Conservation (phyloP, 129 eudicot species). For the Flaveria sonorensis region DNA sequence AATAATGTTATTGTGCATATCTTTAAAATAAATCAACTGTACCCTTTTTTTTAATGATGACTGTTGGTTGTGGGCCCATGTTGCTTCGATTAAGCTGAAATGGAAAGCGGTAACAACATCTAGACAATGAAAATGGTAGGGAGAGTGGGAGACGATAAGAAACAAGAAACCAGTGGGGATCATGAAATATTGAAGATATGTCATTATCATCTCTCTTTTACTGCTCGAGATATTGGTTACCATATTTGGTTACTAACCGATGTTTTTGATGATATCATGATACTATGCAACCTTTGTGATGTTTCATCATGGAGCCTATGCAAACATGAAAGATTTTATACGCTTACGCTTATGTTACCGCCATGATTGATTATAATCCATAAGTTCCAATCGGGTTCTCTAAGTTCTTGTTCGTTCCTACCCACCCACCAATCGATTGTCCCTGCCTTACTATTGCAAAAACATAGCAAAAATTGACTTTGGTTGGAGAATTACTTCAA, state of each 20-base stretch:
- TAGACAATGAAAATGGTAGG: conserved; percentile 5
- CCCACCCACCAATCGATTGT: too few species aligned
- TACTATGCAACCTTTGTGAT: not conserved
- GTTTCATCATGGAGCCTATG: conserved; percentile 12
- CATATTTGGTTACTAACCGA: not conserved
- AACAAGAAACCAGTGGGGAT: conserved; percentile 7
- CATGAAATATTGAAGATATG: conserved; percentile 3
- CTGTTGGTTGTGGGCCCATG: conserved; percentile 6
- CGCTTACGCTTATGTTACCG: not conserved
- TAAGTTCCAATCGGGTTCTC: too few species aligned
- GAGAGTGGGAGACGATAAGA: conserved; percentile 1
- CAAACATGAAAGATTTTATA: not conserved
- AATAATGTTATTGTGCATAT: not conserved
- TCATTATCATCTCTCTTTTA: conserved; percentile 11
- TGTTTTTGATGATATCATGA: conserved; percentile 18
- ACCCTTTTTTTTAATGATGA: not conserved
- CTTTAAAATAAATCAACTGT: not conserved
- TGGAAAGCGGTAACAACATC: not conserved
- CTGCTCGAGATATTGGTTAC: conserved; percentile 17
- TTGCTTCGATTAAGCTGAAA: not conserved
- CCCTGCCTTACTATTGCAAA: too few species aligned
- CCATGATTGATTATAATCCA: too few species aligned
- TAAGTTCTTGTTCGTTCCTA: too few species aligned
- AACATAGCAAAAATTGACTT: too few species aligned
- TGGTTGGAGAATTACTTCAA: too few species aligned